Base-by-base conservation (phyloP, 495 filamentous ascomycete species). In the Cercophora samala region DNA sequence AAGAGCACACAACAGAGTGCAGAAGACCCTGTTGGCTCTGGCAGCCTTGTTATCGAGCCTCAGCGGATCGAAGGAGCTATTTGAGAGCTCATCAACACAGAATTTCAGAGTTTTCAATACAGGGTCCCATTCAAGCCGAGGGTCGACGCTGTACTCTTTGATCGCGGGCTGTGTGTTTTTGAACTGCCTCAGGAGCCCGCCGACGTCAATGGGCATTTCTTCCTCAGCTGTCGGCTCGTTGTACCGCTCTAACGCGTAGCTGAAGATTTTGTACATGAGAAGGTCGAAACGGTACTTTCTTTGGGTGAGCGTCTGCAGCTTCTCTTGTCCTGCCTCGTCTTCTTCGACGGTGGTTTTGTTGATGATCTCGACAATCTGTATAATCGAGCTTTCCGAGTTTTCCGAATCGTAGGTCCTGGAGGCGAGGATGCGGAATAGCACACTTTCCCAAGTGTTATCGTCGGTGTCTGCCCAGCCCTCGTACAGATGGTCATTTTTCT, bases 1-100 rank as follows among this genome's bases (percentile, higher is more conserved):
- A 62, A 65, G 67, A 6, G 23, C n/a, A 21, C n/a, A 17, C 69
- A 66, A 74, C 6, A 74, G 65, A 5, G 62, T 65, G 55, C 65
- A 69, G 5, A 71, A 22, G 15, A 75, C 19, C 56, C 63, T 18
- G 63, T 67, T 70, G 17, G 61, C 19, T 0, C 26, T 24, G 22
- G 19, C 17, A 26, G 56, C 0, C 4, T 62, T 3, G 17, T 60
- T 19, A 4, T 8, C 24, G 17, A 1, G 56, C 13, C 2, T 19
- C 11, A 15, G 67, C 9, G 9, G 11, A 56, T 11, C 15, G 24
- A 5, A 66, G 32, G n/a, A 9, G 2, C 3, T 29, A 19, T 5
- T 21, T 55, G n/a, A 22, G 4, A 46, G 8, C n/a, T 15, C 5
- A 18, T 24, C 19, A 8, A 54, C 55, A 52, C 69, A 71, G 70